Evolutionary conservation across 768 basidiomycete genomes (phyloP), one percentile per base, ranked within the genome.

Genomic region (Candolleomyces aberdarensis): DNA sequence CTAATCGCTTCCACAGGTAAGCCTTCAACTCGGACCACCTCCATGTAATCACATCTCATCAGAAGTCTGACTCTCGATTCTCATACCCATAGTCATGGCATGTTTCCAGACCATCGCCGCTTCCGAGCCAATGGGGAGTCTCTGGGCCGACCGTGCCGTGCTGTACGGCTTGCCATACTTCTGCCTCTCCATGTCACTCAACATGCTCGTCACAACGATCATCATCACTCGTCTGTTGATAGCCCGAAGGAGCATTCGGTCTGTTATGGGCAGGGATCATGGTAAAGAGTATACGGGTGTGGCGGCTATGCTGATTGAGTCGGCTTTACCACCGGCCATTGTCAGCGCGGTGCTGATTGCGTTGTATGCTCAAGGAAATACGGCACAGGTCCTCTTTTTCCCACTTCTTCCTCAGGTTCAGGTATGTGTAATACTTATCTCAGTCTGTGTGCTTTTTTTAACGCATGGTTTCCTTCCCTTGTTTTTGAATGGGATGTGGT

Each of bases 281-380:
- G 66, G 65, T 0, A 47, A 46, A 11, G 60, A 67, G 39, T 75
- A 75, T 55, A 65, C 64, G 20, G 59, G 66, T 39, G 47, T 74
- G 20, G 63, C 64, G 1, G 61, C 72, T 5, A 72, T 78, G 64
- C 49, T 78, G 15, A 61, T 77, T 17, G 76, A 78, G 60, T 73
- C 71, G 13, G 72, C 75, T 1, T 64, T 66, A 3, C 59, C 72
- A 5, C 75, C 72, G 26, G 66, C 72, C 1, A 55, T 68, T 29
- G 63, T 66, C 20, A 65, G 71, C 2, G 19, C 75, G 29, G 48
- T 73, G 17, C 64, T 75, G 46, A 65, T 76, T 58, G 68, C 65
- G 0, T 48, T 67, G 0, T 75, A 72, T 57, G 67, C 66, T 1
- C 39, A 57, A 14, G 51, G 50, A 2, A 69, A 67, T 60, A 47